Conservation (phyloP, 2,329 filamentous ascomycete species). For the Cladophialophora immunda region DNA sequence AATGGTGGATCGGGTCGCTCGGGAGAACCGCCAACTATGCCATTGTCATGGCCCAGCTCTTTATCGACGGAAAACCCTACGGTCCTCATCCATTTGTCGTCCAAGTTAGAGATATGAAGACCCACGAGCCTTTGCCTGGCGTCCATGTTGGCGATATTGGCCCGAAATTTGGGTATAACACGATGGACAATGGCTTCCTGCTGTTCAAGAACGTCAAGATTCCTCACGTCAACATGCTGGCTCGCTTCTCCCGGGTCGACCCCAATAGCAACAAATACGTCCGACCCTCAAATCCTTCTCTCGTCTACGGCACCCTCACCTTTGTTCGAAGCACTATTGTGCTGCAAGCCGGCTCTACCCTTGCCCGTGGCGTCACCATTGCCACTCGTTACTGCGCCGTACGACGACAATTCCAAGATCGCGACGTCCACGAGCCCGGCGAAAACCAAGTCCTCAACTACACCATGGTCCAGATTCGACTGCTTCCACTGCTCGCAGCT, state of each 20-base stretch:
- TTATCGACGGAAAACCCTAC: slow-evolving; percentile 71
- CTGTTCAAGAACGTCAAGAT: slow-evolving; percentile 80
- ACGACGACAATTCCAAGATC: slow-evolving; percentile 79
- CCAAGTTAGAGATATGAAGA: slow-evolving; percentile 74
- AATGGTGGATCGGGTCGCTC: slow-evolving; percentile 86
- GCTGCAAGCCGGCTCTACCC: slow-evolving; percentile 73
- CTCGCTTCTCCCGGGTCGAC: slow-evolving; percentile 74
- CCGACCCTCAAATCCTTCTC: slow-evolving; percentile 70
- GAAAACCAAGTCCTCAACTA: slow-evolving; percentile 83
- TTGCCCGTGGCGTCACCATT: slow-evolving; percentile 80
- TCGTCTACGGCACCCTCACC: slow-evolving; percentile 79
- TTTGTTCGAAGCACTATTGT: slow-evolving; percentile 79
- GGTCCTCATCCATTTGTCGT: slow-evolving; percentile 83
- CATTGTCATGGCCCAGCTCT: slow-evolving; percentile 80
- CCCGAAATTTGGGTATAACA: slow-evolving; percentile 81
- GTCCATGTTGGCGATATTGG: slow-evolving; percentile 82
- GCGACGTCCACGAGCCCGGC: slow-evolving; percentile 67
- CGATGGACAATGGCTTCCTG: slow-evolving; percentile 83
- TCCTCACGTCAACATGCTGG: slow-evolving; percentile 77
- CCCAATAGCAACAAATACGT: slow-evolving; percentile 73
- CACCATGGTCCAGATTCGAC: slow-evolving; percentile 79
- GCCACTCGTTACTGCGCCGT: slow-evolving; percentile 78
- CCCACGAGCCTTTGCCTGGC: slow-evolving; percentile 73
- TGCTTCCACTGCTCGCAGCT: slow-evolving; percentile 75
- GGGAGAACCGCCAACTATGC: slow-evolving; percentile 79